A percentile compares a stretch with the other conserved stretches of the same genome.
Conservation (phyloP, 257 asterid genomes). For the Nicotiana knightiana region DNA sequence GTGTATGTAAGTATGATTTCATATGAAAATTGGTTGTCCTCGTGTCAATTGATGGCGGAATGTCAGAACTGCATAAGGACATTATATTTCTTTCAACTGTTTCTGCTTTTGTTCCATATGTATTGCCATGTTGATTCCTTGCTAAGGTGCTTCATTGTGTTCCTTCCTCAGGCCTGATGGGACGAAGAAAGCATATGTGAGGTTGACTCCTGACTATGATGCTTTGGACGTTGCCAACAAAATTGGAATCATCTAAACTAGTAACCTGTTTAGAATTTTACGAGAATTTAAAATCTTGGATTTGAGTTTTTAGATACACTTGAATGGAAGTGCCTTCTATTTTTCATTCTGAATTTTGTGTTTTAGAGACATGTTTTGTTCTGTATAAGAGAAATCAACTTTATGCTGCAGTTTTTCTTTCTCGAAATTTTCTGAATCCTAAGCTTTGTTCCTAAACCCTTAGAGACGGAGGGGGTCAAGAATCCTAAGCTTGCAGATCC, state of each 20-base stretch:
- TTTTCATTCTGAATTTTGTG: conserved; percentile 10
- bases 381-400: neutral
- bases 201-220: conserved; percentile 57
- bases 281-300: conserved; percentile 7
- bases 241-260: conserved; percentile 46
- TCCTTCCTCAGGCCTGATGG: conserved; percentile 47
- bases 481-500: neutral
- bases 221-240: conserved; percentile 62
- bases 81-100: neutral
- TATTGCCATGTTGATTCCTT: neutral
- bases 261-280: conserved; percentile 12
- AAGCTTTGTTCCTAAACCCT: neutral
- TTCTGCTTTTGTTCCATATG: neutral
- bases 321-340: neutral
- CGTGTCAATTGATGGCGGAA: neutral
- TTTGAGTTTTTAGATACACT: neutral
- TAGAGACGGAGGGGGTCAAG: neutral
- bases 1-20: neutral
- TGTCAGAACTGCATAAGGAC: neutral
- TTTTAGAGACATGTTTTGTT: neutral
- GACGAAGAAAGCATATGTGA: conserved; percentile 49
- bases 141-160: neutral
- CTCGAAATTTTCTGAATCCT: neutral
- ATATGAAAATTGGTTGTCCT: neutral
- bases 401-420: too few relatives aligned